phyloP scores from a whole-genome alignment of 306 rosid species.

The Castanea crenata region DNA sequence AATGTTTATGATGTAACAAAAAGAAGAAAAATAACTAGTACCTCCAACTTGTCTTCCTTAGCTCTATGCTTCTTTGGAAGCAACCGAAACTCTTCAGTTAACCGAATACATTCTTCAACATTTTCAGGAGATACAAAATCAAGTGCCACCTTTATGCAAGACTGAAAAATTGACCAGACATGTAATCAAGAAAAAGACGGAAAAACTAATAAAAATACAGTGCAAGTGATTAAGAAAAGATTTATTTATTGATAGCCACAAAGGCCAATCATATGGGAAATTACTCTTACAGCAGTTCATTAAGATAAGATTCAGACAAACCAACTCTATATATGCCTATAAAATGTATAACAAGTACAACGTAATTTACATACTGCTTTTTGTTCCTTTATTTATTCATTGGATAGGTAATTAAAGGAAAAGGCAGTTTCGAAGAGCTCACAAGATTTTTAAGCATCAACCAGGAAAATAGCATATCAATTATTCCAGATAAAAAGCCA shows the following conservation, averaged over 20 bases:
- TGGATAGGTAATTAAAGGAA: not conserved
- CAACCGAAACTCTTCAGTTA: constrained; percentile 18
- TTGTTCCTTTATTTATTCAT: not conserved
- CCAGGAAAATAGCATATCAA: not conserved
- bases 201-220: too few species aligned
- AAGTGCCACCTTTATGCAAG: constrained; percentile 44
- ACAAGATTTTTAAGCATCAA: not conserved
- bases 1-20: not conserved
- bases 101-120: constrained; percentile 35
- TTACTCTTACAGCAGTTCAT: not conserved
- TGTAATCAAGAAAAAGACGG: too few species aligned
- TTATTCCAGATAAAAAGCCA: not conserved
- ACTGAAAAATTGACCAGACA: constrained; percentile 18
- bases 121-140: constrained; percentile 49
- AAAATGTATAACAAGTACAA: not conserved
- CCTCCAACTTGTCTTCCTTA: constrained; percentile 71
- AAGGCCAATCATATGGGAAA: not conserved
- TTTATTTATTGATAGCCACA: not conserved
- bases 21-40: constrained; percentile 19
- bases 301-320: not conserved
- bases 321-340: not conserved
- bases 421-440: not conserved
- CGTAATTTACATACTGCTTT: not conserved
- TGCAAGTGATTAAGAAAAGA: too few species aligned
- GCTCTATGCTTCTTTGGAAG: constrained; percentile 69